Conservation (phyloP, 2,329 filamentous ascomycete genomes). For the Pezicula carpinea region DNA sequence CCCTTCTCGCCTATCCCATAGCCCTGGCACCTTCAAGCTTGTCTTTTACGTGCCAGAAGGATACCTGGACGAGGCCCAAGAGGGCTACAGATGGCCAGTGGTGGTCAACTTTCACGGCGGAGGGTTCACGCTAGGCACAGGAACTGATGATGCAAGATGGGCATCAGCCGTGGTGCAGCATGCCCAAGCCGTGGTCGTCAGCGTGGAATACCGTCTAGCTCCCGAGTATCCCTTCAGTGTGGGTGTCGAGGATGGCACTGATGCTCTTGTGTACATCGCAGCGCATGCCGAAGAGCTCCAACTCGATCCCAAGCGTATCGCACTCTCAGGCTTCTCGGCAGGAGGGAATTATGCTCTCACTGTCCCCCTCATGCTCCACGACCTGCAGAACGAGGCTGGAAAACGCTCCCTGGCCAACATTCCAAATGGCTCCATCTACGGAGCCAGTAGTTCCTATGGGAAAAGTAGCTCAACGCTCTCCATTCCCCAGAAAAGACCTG, state of each 20-base stretch:
- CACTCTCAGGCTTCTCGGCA: slow-evolving; percentile 57
- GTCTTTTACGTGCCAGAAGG: slow-evolving; percentile 38
- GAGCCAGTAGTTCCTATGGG: neutral
- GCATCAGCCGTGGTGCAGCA: slow-evolving; percentile 47
- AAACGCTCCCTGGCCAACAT: slow-evolving; percentile 22
- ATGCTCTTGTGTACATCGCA: slow-evolving; percentile 58
- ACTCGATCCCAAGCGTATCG: slow-evolving; percentile 50
- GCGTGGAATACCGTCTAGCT: slow-evolving; percentile 64
- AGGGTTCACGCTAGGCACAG: slow-evolving; percentile 59
- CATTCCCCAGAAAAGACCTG: slow-evolving; percentile 5
- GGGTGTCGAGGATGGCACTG: slow-evolving; percentile 60
- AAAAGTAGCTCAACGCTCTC: slow-evolving; percentile 9
- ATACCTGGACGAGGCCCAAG: slow-evolving; percentile 26
- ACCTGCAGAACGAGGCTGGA: slow-evolving; percentile 34
- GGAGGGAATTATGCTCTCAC: slow-evolving; percentile 39
- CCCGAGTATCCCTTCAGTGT: slow-evolving; percentile 61
- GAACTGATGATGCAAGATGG: slow-evolving; percentile 60
- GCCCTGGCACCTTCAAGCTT: slow-evolving; percentile 31
- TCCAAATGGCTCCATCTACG: neutral
- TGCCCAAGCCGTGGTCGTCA: slow-evolving; percentile 53
- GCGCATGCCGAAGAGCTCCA: slow-evolving; percentile 50
- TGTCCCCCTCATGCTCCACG: slow-evolving; percentile 36
- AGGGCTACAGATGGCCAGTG: slow-evolving; percentile 37
- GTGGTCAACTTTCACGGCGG: slow-evolving; percentile 66
- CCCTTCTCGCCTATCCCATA: slow-evolving; percentile 24